Evolutionary conservation across 225 moss, liverwort and hornwort genomes (phyloP).

Genomic region (Marchantia paleacea): DNA sequence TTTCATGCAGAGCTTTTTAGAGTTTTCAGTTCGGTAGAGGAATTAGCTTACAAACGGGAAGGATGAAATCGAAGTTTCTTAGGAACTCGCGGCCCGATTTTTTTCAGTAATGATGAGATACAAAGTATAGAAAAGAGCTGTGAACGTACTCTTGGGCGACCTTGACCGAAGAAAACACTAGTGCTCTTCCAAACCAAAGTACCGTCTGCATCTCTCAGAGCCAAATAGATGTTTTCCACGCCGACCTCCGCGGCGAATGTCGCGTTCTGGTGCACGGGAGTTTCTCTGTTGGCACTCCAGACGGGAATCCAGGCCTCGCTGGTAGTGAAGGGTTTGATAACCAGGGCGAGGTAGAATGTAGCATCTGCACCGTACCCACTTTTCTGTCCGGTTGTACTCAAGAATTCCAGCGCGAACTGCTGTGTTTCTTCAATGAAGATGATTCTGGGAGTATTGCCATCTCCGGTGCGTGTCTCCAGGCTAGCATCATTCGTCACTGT

Average conservation of each 20-base stretch:
- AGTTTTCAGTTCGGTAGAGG: no score
- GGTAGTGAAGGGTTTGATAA: slow-evolving; percentile 9
- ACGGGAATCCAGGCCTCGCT: slow-evolving; percentile 23
- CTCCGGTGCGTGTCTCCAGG: slow-evolving; percentile 14
- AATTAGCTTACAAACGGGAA: no score
- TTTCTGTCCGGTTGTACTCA: slow-evolving; percentile 20
- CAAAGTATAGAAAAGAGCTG: neutral
- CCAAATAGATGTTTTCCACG: neutral
- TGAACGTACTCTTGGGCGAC: neutral
- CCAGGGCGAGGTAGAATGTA: slow-evolving; percentile 24
- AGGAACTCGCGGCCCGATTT: no score
- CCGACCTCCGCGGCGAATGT: slow-evolving; percentile 1
- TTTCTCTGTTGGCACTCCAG: slow-evolving; percentile 30
- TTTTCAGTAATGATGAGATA: no score
- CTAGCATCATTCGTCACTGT: slow-evolving; percentile 13
- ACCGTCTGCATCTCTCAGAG: slow-evolving; percentile 21
- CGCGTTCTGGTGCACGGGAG: slow-evolving; percentile 23
- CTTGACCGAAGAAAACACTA: neutral
- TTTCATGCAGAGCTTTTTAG: no score
- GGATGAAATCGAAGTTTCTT: no score
- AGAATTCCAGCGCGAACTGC: slow-evolving; percentile 30
- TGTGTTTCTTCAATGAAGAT: slow-evolving; percentile 21
- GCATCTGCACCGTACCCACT: neutral
- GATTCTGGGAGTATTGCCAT: slow-evolving; percentile 21
- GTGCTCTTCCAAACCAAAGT: slow-evolving; percentile 15